Percentiles rank a stretch among this genome's conserved stretches.
phyloP scores from a whole-genome alignment of 2,329 filamentous ascomycete species.

The Parastagonospora avenae region DNA sequence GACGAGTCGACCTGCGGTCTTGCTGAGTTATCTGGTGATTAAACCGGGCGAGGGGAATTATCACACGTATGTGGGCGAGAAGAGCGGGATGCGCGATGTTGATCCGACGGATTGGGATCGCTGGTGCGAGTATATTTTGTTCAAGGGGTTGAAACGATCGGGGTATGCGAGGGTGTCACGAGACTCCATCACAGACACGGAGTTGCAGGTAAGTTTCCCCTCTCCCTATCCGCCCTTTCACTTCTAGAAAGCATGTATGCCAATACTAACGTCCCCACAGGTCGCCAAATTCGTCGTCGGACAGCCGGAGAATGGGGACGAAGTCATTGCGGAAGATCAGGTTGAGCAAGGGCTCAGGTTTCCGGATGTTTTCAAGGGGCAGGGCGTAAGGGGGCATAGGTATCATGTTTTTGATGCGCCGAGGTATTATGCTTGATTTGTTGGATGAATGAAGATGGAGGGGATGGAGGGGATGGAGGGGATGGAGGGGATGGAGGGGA shows the following conservation, averaged over 20 bases:
- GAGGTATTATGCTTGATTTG: constrained; percentile 31
- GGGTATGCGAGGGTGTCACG: constrained; percentile 90
- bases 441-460: no score
- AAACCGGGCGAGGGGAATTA: constrained; percentile 93
- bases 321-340: constrained; percentile 72
- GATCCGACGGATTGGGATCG: constrained; percentile 92
- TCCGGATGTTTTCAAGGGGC: constrained; percentile 79
- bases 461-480: background rate
- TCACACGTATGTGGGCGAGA: constrained; percentile 87
- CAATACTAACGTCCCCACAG: constrained; percentile 43
- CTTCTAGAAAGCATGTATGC: background rate
- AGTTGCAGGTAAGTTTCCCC: constrained; percentile 72
- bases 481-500: background rate
- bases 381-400: constrained; percentile 84
- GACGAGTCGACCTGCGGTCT: constrained; percentile 76
- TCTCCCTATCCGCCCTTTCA: background rate
- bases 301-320: constrained; percentile 66
- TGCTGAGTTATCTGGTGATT: constrained; percentile 91
- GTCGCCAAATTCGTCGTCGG: constrained; percentile 92
- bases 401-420: constrained; percentile 93
- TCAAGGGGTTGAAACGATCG: constrained; percentile 82
- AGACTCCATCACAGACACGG: constrained; percentile 93
- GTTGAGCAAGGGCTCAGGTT: constrained; percentile 81
- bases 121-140: constrained; percentile 99
- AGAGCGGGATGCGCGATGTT: constrained; percentile 92